A percentile compares a stretch with the other conserved stretches of the same genome.
Evolutionary conservation across 805 yeast genomes (phyloP).

Genomic region (Pichia nakasei): DNA sequence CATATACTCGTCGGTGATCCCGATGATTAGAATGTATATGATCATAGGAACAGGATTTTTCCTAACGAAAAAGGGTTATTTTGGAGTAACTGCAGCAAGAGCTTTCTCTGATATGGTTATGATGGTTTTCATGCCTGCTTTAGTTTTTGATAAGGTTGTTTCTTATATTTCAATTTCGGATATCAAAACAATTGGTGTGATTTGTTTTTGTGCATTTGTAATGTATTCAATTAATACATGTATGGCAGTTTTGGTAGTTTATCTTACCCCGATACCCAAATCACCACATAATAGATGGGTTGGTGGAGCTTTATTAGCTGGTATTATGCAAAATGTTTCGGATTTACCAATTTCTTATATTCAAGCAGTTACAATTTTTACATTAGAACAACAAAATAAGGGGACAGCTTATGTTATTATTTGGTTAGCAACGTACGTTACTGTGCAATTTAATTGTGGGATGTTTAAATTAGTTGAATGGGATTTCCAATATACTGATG

Average conservation of each 20-base stretch:
- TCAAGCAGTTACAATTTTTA: slow-evolving; percentile 46
- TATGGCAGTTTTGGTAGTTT: slow-evolving; percentile 32
- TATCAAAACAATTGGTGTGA: slow-evolving; percentile 61
- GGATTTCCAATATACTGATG: slow-evolving; percentile 35
- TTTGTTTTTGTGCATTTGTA: slow-evolving; percentile 42
- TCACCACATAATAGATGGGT: slow-evolving; percentile 39
- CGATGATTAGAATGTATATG: slow-evolving; percentile 66
- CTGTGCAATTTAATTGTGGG: slow-evolving; percentile 46
- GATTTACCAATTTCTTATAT: slow-evolving; percentile 73
- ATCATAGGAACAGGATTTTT: slow-evolving; percentile 60
- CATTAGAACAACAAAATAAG: slow-evolving; percentile 24
- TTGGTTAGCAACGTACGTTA: slow-evolving; percentile 43
- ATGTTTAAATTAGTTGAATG: slow-evolving; percentile 39
- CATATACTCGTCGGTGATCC: slow-evolving; percentile 52
- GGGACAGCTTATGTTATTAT: slow-evolving; percentile 52
- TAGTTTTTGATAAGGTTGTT: slow-evolving; percentile 57
- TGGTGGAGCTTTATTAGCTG: slow-evolving; percentile 64
- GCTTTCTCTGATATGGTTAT: slow-evolving; percentile 58
- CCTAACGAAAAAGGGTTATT: slow-evolving; percentile 48
- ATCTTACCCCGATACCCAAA: slow-evolving; percentile 43
- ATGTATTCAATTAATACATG: slow-evolving; percentile 43
- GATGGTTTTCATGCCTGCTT: slow-evolving; percentile 54
- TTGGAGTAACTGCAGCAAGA: slow-evolving; percentile 53
- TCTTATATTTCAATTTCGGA: slow-evolving; percentile 52
- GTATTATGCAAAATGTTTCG: slow-evolving; percentile 64